Percentiles rank a stretch among this genome's conserved stretches.
These are phyloP conservation scores for Corinectria fuckeliana DNA, from an alignment of 2,329 filamentous ascomycete genomes.

Conservation along the genomic window DNA sequence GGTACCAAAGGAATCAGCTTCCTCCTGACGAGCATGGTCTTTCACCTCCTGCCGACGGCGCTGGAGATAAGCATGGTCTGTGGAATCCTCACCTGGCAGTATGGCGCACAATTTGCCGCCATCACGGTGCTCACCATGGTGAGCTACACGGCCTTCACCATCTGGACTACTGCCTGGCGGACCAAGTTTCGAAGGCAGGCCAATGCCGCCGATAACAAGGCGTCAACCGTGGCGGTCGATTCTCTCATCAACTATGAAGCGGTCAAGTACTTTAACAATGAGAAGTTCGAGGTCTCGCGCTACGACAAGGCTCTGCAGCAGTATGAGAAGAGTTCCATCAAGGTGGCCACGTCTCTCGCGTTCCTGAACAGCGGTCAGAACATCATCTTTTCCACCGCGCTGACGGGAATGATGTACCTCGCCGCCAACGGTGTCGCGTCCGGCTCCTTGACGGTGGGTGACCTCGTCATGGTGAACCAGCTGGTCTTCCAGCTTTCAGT, in stretches of 20 bases:
- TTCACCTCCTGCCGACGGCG: conserved; percentile 92
- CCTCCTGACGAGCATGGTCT: conserved; percentile 95
- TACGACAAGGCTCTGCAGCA: conserved; percentile 86
- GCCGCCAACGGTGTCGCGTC: conserved; percentile 86
- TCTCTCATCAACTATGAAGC: conserved; percentile 99
- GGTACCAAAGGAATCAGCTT: conserved; percentile 99
- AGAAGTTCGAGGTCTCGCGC: conserved; percentile 88
- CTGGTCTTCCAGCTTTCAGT: conserved; percentile 97
- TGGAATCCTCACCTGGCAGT: conserved; percentile 95
- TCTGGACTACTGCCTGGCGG: conserved; percentile 94
- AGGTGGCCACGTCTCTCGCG: conserved; percentile 91
- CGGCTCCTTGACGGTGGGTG: conserved; percentile 86
- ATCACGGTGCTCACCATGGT: conserved; percentile 92
- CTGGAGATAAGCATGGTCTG: conserved; percentile 96
- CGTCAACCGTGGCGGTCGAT: conserved; percentile 93
- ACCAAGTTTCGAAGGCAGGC: conserved; percentile 95
- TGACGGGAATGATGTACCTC: conserved; percentile 98
- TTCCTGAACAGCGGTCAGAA: conserved; percentile 96
- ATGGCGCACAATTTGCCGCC: conserved; percentile 87
- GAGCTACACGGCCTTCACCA: conserved; percentile 95
- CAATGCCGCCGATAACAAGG: conserved; percentile 95
- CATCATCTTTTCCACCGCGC: conserved; percentile 91
- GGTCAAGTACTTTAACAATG: conserved; percentile 99
- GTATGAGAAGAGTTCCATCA: conserved; percentile 95
- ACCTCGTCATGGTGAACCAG: conserved; percentile 98